Conservation (phyloP, 179 eudicot genomes). For the Gypsophila paniculata region DNA sequence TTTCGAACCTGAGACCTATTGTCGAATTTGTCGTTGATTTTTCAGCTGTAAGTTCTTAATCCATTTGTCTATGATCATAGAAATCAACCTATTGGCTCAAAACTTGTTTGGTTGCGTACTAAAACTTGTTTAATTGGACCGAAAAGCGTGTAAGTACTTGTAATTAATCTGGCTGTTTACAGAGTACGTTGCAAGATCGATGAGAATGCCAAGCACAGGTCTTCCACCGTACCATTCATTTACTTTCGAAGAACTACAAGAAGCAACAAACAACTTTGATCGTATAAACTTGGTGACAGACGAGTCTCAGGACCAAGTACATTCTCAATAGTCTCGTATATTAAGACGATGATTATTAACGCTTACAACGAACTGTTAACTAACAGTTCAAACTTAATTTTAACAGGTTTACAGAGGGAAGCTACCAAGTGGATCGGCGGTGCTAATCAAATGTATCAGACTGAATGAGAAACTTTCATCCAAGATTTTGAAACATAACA, state of each 20-base stretch:
- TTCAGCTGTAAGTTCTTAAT: no score
- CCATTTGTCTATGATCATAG: no score
- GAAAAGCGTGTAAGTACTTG: neutral
- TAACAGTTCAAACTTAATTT: neutral
- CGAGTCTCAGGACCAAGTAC: conserved; percentile 73
- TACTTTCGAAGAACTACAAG: conserved; percentile 76
- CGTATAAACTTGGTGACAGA: conserved; percentile 51
- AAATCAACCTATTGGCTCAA: no score
- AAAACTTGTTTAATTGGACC: neutral
- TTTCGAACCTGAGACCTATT: no score
- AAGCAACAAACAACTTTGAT: conserved; percentile 79
- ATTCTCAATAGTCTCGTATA: neutral
- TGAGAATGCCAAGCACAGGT: conserved; percentile 54
- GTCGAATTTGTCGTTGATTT: no score
- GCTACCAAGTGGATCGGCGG: conserved; percentile 62
- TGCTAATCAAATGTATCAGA: conserved; percentile 59
- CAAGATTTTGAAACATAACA: conserved; percentile 61
- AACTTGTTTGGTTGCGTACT: no score
- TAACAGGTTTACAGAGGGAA: conserved; percentile 67
- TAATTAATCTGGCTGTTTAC: neutral
- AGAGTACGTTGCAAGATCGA: conserved; percentile 57
- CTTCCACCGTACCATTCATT: conserved; percentile 64
- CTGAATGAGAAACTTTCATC: conserved; percentile 65
- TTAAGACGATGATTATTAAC: neutral
- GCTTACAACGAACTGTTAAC: no score